A percentile compares a stretch with the other conserved stretches of the same genome.
These are phyloP conservation scores for Colletotrichum karsti DNA, from an alignment of 2,329 filamentous ascomycete species.

Conservation along the genomic window DNA sequence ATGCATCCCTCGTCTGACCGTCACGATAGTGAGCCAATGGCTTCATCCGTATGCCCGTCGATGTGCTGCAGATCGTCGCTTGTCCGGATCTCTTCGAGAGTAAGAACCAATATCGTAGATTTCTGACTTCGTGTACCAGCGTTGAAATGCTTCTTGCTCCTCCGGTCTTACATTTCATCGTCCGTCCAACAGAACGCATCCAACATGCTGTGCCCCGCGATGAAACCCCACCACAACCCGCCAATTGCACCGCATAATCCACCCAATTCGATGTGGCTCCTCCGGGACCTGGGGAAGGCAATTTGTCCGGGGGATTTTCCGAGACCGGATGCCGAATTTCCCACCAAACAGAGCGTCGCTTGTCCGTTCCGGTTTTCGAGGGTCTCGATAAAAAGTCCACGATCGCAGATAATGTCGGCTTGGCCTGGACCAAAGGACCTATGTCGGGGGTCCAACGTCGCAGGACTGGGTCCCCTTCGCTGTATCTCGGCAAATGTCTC, in stretches of 20 bases:
- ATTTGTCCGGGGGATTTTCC: slow-evolving; percentile 33
- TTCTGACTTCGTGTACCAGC: not conserved
- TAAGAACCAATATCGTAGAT: not conserved
- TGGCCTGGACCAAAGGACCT: not conserved
- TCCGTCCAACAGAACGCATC: slow-evolving; percentile 4
- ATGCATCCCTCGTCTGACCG: not conserved
- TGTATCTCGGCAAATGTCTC: slow-evolving; percentile 23
- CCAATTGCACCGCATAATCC: slow-evolving; percentile 25
- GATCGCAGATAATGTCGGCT: slow-evolving; percentile 11
- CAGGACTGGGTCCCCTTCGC: not conserved
- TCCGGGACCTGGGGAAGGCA: slow-evolving; percentile 22
- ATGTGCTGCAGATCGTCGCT: not conserved
- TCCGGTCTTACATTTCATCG: not conserved
- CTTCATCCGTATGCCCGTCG: not conserved
- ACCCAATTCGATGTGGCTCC: not conserved
- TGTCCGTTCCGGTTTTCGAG: not conserved
- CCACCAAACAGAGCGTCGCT: slow-evolving; percentile 41
- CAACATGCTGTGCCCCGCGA: slow-evolving; percentile 32
- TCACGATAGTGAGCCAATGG: not conserved
- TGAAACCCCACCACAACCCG: slow-evolving; percentile 23
- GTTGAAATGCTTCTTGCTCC: not conserved
- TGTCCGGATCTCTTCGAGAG: not conserved
- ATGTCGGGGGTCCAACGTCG: slow-evolving; percentile 8
- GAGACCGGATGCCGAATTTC: slow-evolving; percentile 38
- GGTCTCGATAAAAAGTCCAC: not conserved